Conservation (phyloP, 2,329 filamentous ascomycete genomes). For the Verticillium nubilum region DNA sequence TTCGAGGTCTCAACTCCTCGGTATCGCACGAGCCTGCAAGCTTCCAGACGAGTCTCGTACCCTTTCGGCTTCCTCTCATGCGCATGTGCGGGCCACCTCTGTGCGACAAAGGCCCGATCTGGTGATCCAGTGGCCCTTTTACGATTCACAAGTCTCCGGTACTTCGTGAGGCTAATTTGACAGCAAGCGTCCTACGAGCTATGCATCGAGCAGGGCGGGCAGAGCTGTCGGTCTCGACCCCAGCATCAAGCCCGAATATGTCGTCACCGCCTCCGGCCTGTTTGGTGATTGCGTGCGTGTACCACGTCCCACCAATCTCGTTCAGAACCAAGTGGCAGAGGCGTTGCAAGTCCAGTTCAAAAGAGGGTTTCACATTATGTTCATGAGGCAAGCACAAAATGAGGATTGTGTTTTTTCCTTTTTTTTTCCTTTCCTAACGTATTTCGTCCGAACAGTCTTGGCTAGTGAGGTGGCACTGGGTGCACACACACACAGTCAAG, state of each 20-base stretch:
- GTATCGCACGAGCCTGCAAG: background rate
- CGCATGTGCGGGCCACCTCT: background rate
- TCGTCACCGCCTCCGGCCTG: background rate
- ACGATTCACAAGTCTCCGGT: background rate
- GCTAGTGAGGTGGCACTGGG: background rate
- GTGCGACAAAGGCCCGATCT: background rate
- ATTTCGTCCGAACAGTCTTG: background rate
- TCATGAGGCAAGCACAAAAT: background rate
- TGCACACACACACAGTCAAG: background rate
- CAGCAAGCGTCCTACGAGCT: background rate
- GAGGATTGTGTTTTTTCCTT: background rate
- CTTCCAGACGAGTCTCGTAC: background rate
- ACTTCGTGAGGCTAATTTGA: background rate
- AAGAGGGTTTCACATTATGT: background rate
- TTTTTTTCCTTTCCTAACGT: too few species aligned
- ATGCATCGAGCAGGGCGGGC: background rate
- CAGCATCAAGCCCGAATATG: background rate
- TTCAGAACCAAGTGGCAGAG: background rate
- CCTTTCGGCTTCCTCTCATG: background rate
- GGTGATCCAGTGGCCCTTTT: background rate
- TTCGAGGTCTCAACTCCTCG: background rate
- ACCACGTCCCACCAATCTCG: background rate
- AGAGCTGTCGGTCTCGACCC: background rate
- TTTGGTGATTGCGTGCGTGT: background rate
- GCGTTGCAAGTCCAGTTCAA: background rate